Percentiles rank a stretch among this genome's conserved stretches.
These are phyloP conservation scores for Linanthus parryae DNA, from an alignment of 148 eudicot genomes.

Conservation along the genomic window DNA sequence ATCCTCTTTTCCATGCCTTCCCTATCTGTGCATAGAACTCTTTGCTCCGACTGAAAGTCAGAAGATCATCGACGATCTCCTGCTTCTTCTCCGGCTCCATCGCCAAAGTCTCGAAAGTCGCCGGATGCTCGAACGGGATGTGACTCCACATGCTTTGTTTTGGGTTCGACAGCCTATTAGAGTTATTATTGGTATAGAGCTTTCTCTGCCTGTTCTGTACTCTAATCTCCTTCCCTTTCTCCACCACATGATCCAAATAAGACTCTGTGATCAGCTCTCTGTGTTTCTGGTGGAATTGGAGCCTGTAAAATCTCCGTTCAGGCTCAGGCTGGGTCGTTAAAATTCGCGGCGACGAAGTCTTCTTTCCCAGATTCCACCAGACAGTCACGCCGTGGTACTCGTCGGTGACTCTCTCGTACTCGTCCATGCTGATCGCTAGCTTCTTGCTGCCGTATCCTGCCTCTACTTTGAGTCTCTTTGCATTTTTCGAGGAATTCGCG, in stretches of 20 bases:
- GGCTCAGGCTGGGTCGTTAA: conserved; percentile 9
- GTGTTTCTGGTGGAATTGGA: conserved; percentile 31
- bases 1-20: conserved; percentile 56
- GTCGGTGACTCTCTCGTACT: conserved; percentile 41
- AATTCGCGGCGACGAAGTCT: neutral
- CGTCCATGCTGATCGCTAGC: conserved; percentile 32
- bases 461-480: conserved; percentile 43
- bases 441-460: conserved; percentile 19
- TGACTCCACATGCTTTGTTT: conserved; percentile 29
- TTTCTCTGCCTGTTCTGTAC: conserved; percentile 31
- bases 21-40: conserved; percentile 46
- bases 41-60: conserved; percentile 36
- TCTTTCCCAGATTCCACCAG: conserved; percentile 28
- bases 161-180: neutral
- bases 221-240: conserved; percentile 27
- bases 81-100: conserved; percentile 46
- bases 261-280: conserved; percentile 26
- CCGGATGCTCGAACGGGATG: conserved; percentile 51
- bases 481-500: conserved; percentile 18
- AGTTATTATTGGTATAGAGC: conserved; percentile 34
- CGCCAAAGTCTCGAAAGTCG: conserved; percentile 37
- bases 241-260: conserved; percentile 40
- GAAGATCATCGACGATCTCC: conserved; percentile 46
- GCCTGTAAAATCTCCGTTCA: conserved; percentile 22
- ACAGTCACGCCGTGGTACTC: conserved; percentile 30